Base-by-base conservation (phyloP, 148 eudicot genomes). In the Cornus kousa region DNA sequence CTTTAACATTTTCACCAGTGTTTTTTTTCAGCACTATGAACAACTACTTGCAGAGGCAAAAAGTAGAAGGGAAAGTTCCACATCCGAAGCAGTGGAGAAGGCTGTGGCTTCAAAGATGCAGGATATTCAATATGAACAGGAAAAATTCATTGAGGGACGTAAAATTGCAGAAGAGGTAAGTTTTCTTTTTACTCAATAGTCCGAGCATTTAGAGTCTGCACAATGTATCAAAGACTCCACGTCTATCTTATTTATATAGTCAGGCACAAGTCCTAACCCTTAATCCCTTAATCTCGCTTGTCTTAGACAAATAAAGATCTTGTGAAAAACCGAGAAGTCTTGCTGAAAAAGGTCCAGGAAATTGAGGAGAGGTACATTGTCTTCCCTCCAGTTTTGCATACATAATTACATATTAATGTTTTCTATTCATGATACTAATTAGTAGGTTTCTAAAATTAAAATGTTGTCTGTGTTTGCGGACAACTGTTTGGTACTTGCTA, bases 31-130 rank as follows among this genome's bases (percentile, higher is more conserved):
- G 99, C 86, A 91, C 78, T 94, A 90, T 87, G 98, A 93, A 87
- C 82, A 91, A 55, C 87, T 85, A 62, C 94, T 96, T 77, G 84
- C 73, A 23, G 99, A 93, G 83, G 90, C 91, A 55, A 97, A 75
- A 85, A 85, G 85, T 86, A 82, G 78, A 79, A 92, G 83, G 85
- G 92, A 92, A 74, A 80, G 68, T 80, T 75, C 75, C 33, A 81
- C 86, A 73, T 24, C 87, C 32, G 87, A 84, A 82, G 91, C 90
- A 24, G 89, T 86, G 16, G 97, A 93, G 83, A 83, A 82, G 72
- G 91, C 87, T 71, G 82, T 88, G 77, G 75, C 87, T 73, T 83
- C 84, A 62, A 88, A 46, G 82, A 86, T 86, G 85, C 86, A 87
- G 77, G 95, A 91, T 69, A 67, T 90, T 70, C 95, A 87, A 75